These are phyloP conservation scores for Mortierella hygrophila DNA, from an alignment of 192 early-diverging fungal genomes.

Conservation along the genomic window DNA sequence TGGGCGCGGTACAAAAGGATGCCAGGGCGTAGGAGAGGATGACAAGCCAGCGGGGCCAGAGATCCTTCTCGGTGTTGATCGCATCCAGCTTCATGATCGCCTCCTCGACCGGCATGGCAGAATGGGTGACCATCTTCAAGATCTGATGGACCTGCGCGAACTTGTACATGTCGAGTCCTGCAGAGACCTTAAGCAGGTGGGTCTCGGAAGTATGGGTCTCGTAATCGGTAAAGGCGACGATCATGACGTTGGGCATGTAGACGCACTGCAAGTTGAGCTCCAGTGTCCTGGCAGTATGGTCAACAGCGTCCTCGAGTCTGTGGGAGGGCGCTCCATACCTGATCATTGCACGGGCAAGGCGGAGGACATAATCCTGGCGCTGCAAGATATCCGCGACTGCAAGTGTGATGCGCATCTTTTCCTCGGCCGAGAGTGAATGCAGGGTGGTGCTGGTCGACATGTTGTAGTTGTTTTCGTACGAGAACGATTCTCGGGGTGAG, in stretches of 20 bases:
- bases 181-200: slow-evolving; percentile 74
- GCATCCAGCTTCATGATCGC: slow-evolving; percentile 73
- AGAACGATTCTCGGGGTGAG: slow-evolving; percentile 45
- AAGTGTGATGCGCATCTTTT: slow-evolving; percentile 67
- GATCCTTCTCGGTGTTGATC: slow-evolving; percentile 67
- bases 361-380: slow-evolving; percentile 75
- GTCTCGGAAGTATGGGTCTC: slow-evolving; percentile 83
- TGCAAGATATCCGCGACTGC: slow-evolving; percentile 78
- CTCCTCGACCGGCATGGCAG: slow-evolving; percentile 74
- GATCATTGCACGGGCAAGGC: slow-evolving; percentile 74
- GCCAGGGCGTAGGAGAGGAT: slow-evolving; percentile 66
- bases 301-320: slow-evolving; percentile 69
- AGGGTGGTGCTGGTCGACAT: slow-evolving; percentile 7
- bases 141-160: slow-evolving; percentile 75
- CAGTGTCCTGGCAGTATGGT: slow-evolving; percentile 67
- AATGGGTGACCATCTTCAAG: slow-evolving; percentile 73
- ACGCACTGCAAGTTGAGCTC: slow-evolving; percentile 77
- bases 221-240: slow-evolving; percentile 78
- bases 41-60: slow-evolving; percentile 75
- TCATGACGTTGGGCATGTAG: slow-evolving; percentile 79
- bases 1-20: slow-evolving; percentile 71
- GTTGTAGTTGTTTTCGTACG: slow-evolving; percentile 19
- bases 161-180: slow-evolving; percentile 77
- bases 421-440: slow-evolving; percentile 56
- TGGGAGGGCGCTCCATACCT: slow-evolving; percentile 77